A percentile compares a stretch with the other conserved stretches of the same genome.
Conservation (phyloP, 2,329 filamentous ascomycete species). For the Trichophyton mentagrophytes region DNA sequence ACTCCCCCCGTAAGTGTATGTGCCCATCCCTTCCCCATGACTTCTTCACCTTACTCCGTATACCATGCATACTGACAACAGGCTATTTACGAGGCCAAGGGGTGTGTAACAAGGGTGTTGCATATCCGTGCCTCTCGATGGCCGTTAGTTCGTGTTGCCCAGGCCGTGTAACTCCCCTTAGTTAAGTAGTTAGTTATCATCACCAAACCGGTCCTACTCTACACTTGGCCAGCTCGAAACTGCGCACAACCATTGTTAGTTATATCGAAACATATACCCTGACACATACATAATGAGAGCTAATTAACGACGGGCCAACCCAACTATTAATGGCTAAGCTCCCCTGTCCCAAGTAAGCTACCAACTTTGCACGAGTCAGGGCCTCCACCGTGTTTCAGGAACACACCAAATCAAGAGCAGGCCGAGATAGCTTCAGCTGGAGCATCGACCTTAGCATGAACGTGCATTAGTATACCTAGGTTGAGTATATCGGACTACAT, state of each 20-base stretch:
- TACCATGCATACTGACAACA: neutral
- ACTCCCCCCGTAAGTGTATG: too few species aligned
- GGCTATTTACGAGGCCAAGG: neutral
- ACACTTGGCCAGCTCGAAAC: too few species aligned
- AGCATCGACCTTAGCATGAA: neutral
- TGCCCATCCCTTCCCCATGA: too few species aligned
- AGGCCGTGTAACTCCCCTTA: neutral
- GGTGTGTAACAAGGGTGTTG: neutral
- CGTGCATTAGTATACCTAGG: neutral
- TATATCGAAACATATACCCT: too few species aligned
- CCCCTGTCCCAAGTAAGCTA: neutral
- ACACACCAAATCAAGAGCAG: neutral
- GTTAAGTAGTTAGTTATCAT: too few species aligned
- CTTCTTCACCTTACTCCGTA: neutral
- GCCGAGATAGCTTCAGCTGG: neutral
- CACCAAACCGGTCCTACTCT: too few species aligned
- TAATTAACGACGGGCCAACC: neutral
- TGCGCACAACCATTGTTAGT: too few species aligned
- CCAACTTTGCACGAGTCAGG: neutral
- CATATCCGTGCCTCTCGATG: neutral
- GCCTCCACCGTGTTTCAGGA: neutral
- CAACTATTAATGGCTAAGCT: neutral
- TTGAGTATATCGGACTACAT: neutral
- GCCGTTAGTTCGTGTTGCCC: neutral
- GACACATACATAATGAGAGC: too few species aligned